These are phyloP conservation scores for Brasilioporus rufonigricans DNA, from an alignment of 768 basidiomycete species.

Conservation along the genomic window DNA sequence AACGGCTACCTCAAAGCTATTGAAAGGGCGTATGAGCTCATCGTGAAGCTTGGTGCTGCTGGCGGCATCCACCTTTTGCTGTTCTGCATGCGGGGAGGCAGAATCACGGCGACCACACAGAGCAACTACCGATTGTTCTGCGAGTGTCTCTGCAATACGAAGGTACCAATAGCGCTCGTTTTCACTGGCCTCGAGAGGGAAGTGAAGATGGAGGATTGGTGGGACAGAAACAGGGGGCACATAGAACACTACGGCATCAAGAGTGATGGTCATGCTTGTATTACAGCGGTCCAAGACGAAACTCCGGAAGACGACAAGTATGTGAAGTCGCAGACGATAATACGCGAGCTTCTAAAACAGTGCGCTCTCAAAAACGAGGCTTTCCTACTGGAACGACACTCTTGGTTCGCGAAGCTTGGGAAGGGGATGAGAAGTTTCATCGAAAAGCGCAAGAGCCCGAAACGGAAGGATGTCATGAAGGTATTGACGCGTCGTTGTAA, in stretches of 20 bases:
- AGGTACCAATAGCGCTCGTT: constrained; percentile 36
- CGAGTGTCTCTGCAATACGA: constrained; percentile 33
- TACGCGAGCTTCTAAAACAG: constrained; percentile 17
- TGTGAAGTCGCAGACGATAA: constrained; percentile 18
- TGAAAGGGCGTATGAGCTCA: constrained; percentile 31
- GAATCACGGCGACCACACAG: constrained; percentile 27
- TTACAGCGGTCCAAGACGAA: constrained; percentile 29
- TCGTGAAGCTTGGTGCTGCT: constrained; percentile 25
- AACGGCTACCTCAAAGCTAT: constrained; percentile 28
- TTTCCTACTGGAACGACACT: constrained; percentile 12
- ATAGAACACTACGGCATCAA: constrained; percentile 19
- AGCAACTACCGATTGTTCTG: constrained; percentile 37
- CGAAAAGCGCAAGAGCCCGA: constrained; percentile 11
- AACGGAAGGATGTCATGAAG: constrained; percentile 15
- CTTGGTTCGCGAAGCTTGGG: constrained; percentile 19
- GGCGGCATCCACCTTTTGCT: constrained; percentile 43
- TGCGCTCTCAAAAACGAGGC: constrained; percentile 14
- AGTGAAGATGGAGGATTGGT: background rate
- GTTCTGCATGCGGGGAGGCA: constrained; percentile 34
- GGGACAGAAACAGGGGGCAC: constrained; percentile 5
- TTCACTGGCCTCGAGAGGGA: constrained; percentile 27
- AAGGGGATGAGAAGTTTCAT: constrained; percentile 16
- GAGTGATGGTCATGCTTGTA: constrained; percentile 23
- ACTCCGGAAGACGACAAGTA: constrained; percentile 21
- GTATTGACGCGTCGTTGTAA: constrained; percentile 26